Evolutionary conservation across 768 basidiomycete genomes (phyloP), one percentile per base, ranked within the genome.

Genomic region (Trametes cingulata): DNA sequence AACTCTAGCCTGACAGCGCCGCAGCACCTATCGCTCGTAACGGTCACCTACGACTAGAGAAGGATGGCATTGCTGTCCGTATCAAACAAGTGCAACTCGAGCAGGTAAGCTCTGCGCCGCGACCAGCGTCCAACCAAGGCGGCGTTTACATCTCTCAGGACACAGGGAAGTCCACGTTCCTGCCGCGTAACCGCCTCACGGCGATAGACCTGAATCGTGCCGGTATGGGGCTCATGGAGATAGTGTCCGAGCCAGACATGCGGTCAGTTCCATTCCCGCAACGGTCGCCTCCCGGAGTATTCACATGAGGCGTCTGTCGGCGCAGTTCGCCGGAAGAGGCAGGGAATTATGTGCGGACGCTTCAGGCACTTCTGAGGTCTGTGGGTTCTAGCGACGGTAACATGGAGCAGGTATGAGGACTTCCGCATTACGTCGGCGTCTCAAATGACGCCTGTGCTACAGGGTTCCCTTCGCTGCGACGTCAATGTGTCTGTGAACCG

Each of bases 31-130:
- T 97, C 47, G 93, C 95, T 0, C 81, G 73, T 3, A 80, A 82
- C 45, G 95, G 95, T 2, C 63, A 73, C 22, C 71, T 97, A 15
- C 65, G 69, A 9, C 73, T 88, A 29, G 69, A 78, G 2, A 75
- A 74, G 37, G 69, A 63, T 7, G 73, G 72, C 52, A 52, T 76
- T 67, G 63, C 72, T 6, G 87, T 98, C n/a, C 79, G 95, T 15
- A 91, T 99, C 55, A 87, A 92, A 53, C 97, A 98, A 73, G 85
- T 99, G 39, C 97, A 98, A 68, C 81, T 98, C 0, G 97, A 99
- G 74, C 96, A 98, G 82, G 94, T 93, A 37, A 56, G 76, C 66
- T n/a, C 20, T 42, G 13, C 35, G 27, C 2, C 27, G n/a, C 25
- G 6, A 1, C n/a, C 2, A 8, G 12, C 47, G 7, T 42, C 25